phyloP scores from a whole-genome alignment of 768 basidiomycete species.

The Panaeolus papilionaceus region DNA sequence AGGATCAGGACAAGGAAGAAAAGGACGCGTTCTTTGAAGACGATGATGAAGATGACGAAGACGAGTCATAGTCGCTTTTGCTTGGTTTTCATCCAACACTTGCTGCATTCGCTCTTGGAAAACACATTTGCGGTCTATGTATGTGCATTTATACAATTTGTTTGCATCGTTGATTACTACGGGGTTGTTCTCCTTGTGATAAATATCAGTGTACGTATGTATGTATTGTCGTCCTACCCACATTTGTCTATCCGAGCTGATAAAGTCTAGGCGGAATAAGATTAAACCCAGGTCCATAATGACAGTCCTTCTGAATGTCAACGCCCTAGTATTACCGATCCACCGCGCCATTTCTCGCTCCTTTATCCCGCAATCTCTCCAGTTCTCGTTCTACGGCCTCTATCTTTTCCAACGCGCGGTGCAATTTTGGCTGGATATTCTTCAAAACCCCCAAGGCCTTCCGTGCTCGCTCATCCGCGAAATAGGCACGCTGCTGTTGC shows the following conservation, averaged over 20 bases:
- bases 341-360: background rate
- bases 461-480: conserved; percentile 5
- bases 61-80: background rate
- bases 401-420: background rate
- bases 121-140: background rate
- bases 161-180: background rate
- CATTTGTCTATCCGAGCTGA: background rate
- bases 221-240: background rate
- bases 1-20: conserved; percentile 29
- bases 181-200: background rate
- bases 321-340: background rate
- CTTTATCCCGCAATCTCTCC: background rate
- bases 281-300: background rate
- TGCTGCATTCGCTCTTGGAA: background rate
- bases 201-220: conserved; percentile 1
- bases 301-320: background rate
- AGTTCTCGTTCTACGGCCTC: background rate
- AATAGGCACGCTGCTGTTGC: background rate
- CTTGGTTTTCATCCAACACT: background rate
- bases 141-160: background rate
- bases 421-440: background rate
- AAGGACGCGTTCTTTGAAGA: conserved; percentile 50
- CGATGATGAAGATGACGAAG: conserved; percentile 34
- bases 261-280: background rate
- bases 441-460: background rate